Percentiles rank a stretch among this genome's conserved stretches.
Evolutionary conservation across 129 eudicot genomes (phyloP).

Genomic region (Chrysanthemum lavandulifolium): DNA sequence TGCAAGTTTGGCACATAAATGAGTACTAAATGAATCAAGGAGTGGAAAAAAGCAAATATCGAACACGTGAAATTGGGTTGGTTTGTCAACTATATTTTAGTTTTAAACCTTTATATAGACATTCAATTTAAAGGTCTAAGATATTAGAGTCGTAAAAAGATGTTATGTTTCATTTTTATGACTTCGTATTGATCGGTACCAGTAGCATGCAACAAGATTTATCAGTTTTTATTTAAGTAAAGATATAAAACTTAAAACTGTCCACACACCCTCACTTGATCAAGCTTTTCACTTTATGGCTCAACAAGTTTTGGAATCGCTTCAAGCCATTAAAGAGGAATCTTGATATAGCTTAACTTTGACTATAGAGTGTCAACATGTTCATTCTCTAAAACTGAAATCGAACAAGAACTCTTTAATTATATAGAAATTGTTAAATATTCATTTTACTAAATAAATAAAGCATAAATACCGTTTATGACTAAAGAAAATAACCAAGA

Average conservation of each 20-base stretch:
- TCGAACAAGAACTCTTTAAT: too few species aligned
- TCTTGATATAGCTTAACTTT: constrained; percentile 27
- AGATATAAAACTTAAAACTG: neutral
- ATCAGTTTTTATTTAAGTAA: neutral
- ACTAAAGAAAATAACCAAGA: neutral
- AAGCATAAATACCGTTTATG: neutral
- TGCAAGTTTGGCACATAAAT: constrained; percentile 2
- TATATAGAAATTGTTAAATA: too few species aligned
- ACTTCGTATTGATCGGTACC: neutral
- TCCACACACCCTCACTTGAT: constrained; percentile 20
- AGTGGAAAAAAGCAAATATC: neutral
- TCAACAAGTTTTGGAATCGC: constrained; percentile 35
- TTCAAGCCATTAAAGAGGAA: constrained; percentile 32
- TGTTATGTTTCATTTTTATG: too few species aligned
- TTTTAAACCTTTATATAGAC: too few species aligned
- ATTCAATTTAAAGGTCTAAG: neutral
- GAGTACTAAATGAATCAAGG: neutral
- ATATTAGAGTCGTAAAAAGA: too few species aligned
- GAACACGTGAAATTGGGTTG: neutral
- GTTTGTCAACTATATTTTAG: neutral
- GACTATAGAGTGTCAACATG: constrained; percentile 15
- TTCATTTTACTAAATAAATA: neutral
- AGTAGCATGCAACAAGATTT: constrained; percentile 3
- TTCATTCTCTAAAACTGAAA: neutral
- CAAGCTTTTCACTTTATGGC: constrained; percentile 27